Evolutionary conservation across 2,329 filamentous ascomycete genomes (phyloP).

Genomic region (Diatrype stigma): DNA sequence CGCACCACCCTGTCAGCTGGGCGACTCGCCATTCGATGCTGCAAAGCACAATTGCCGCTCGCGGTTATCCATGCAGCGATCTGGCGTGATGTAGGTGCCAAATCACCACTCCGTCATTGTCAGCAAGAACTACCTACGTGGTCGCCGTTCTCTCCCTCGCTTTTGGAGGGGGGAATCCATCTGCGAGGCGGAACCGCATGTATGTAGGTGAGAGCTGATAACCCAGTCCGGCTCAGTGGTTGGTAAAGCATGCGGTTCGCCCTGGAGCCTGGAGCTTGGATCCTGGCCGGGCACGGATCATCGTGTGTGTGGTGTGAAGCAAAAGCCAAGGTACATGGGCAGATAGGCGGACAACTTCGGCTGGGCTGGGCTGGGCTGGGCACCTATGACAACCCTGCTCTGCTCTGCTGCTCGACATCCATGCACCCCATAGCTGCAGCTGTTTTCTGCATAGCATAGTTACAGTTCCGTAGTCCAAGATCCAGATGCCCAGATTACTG

Average conservation of each 20-base stretch:
- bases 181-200: neutral
- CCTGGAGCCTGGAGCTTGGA: neutral
- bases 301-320: neutral
- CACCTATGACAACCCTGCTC: neutral
- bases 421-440: neutral
- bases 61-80: too few species aligned
- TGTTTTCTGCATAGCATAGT: neutral
- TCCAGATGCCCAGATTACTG: conserved; percentile 23
- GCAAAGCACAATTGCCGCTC: too few species aligned
- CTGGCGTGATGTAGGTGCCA: neutral
- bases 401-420: neutral
- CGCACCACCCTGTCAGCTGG: too few species aligned
- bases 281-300: neutral
- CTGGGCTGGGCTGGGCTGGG: too few species aligned
- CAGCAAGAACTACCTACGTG: neutral
- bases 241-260: neutral
- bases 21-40: too few species aligned
- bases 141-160: neutral
- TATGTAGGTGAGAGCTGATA: neutral
- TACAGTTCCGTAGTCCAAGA: conserved; percentile 7
- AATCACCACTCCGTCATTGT: neutral
- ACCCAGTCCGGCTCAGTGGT: neutral
- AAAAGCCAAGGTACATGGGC: neutral
- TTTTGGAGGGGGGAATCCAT: neutral
- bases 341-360: too few species aligned